Percentiles rank a stretch among this genome's conserved stretches.
Conservation (phyloP, 2,329 filamentous ascomycete species). For the Chalara sp. region DNA sequence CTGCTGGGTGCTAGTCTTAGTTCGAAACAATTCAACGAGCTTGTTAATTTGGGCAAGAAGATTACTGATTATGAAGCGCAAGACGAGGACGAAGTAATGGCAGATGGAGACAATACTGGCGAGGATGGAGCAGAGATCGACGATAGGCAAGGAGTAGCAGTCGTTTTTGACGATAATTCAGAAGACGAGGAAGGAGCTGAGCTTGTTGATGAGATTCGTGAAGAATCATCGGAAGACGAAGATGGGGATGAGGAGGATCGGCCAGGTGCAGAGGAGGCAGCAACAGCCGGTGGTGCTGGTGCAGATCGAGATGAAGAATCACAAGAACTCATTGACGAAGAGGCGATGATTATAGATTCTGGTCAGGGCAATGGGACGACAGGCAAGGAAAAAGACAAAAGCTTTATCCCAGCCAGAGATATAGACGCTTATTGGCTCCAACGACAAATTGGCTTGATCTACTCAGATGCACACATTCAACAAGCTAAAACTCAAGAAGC, state of each 20-base stretch:
- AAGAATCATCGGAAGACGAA: conserved; percentile 79
- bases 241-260: conserved; percentile 57
- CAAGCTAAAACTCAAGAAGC: conserved; percentile 87
- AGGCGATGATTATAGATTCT: conserved; percentile 80
- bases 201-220: conserved; percentile 78
- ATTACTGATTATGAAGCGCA: conserved; percentile 97
- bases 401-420: conserved; percentile 71
- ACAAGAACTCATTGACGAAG: conserved; percentile 48
- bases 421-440: conserved; percentile 98
- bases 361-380: conserved; percentile 42
- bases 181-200: conserved; percentile 76
- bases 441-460: conserved; percentile 80
- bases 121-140: conserved; percentile 76
- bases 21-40: conserved; percentile 91
- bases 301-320: conserved; percentile 43
- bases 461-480: conserved; percentile 86
- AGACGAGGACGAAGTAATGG: conserved; percentile 88
- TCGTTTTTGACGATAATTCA: conserved; percentile 89
- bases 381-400: conserved; percentile 44
- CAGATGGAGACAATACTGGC: conserved; percentile 57
- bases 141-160: conserved; percentile 91
- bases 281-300: conserved; percentile 42
- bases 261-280: conserved; percentile 42
- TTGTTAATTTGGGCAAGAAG: conserved; percentile 95
- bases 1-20: conserved; percentile 76